A percentile compares a stretch with the other conserved stretches of the same genome.
These are phyloP conservation scores for Naegleria gruberi DNA, from an alignment of 208 protist genomes.

Conservation along the genomic window DNA sequence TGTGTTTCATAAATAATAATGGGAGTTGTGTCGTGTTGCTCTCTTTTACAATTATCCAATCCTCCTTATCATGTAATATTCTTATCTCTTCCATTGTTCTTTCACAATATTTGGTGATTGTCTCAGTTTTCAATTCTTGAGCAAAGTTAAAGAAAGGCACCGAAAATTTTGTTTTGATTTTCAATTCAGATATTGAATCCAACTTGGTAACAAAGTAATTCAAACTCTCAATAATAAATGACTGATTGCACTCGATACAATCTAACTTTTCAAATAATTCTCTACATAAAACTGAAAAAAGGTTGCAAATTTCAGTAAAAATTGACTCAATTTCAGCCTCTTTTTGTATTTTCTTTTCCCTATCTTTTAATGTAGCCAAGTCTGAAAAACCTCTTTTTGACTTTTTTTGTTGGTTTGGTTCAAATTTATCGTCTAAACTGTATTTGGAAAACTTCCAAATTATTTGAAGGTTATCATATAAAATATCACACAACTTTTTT, in stretches of 20 bases:
- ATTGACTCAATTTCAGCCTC: background rate
- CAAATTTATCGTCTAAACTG: background rate
- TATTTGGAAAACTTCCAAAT: background rate
- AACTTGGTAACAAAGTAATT: background rate
- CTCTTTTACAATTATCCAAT: background rate
- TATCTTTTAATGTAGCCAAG: background rate
- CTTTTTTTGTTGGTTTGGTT: background rate
- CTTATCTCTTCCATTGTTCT: background rate
- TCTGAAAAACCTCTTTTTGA: background rate
- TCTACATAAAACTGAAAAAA: background rate
- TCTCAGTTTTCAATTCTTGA: background rate
- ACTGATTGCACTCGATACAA: background rate
- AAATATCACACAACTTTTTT: background rate
- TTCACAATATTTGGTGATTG: background rate
- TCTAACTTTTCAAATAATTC: background rate
- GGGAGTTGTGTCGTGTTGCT: background rate
- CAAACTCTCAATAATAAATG: background rate
- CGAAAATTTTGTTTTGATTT: background rate
- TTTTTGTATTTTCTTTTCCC: background rate
- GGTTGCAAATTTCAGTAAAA: background rate
- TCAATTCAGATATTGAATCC: background rate
- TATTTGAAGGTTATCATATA: background rate
- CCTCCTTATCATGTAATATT: background rate
- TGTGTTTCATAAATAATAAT: background rate
- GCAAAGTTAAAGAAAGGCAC: background rate